A percentile compares a stretch with the other conserved stretches of the same genome.
Conservation (phyloP, 192 early-diverging fungal species). For the Podila minutissima region DNA sequence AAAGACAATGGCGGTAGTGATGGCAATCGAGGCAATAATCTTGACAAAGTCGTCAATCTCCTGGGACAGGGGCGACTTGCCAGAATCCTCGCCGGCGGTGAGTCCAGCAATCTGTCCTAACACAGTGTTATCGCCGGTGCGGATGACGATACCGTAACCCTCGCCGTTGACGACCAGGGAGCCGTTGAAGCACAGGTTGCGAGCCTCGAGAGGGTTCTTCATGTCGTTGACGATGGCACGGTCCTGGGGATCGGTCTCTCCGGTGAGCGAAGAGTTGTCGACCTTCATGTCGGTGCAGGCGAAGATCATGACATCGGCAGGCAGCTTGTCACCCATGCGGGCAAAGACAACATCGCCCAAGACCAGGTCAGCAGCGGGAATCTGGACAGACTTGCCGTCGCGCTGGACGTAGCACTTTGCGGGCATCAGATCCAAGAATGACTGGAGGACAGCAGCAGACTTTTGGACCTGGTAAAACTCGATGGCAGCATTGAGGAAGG, state of each 20-base stretch:
- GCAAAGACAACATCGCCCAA: constrained; percentile 90
- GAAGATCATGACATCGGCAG: constrained; percentile 90
- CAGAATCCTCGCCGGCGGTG: constrained; percentile 3
- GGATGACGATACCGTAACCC: constrained; percentile 91
- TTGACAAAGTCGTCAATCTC: constrained; percentile 4
- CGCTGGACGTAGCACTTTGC: constrained; percentile 84
- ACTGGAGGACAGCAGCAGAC: constrained; percentile 87
- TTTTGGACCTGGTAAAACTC: constrained; percentile 96
- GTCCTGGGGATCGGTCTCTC: constrained; percentile 95
- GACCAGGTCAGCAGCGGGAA: constrained; percentile 80
- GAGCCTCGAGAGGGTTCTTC: constrained; percentile 90
- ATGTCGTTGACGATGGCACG: constrained; percentile 70
- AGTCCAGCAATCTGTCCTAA: background rate
- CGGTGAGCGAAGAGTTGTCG: constrained; percentile 96
- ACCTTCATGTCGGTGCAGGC: constrained; percentile 89
- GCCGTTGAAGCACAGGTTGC: constrained; percentile 92
- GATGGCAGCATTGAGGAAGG: constrained; percentile 90
- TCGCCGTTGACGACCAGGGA: constrained; percentile 88
- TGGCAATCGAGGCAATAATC: constrained; percentile 37
- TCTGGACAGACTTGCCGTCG: constrained; percentile 73
- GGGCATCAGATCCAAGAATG: constrained; percentile 93
- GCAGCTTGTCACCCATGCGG: constrained; percentile 94
- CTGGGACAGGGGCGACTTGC: constrained; percentile 76
- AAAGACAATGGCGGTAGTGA: constrained; percentile 82
- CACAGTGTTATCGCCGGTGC: constrained; percentile 81